A percentile compares a stretch with the other conserved stretches of the same genome.
Conservation (phyloP, 2,329 filamentous ascomycete genomes). For the Phoma herbarum region DNA sequence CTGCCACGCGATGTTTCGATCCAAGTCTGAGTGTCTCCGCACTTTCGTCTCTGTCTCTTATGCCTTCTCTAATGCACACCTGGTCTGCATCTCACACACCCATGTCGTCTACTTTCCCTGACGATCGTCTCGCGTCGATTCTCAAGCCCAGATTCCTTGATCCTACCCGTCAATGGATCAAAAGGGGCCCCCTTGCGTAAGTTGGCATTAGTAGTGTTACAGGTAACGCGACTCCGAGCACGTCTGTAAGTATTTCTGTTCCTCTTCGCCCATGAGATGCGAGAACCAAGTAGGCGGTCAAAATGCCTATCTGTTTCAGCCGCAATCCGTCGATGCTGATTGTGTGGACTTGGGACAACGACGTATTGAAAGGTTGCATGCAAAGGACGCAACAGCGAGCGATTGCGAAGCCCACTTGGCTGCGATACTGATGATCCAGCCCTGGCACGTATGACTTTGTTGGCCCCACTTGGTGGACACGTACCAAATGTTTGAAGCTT, state of each 20-base stretch:
- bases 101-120: not conserved
- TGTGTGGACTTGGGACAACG: not conserved
- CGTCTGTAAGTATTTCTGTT: not conserved
- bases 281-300: not conserved
- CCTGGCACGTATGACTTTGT: not conserved
- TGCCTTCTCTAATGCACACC: not conserved
- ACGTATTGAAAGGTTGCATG: not conserved
- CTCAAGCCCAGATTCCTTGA: conserved; percentile 2
- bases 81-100: conserved; percentile 2
- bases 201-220: not conserved
- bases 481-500: not conserved
- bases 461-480: not conserved
- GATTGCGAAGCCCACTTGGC: not conserved
- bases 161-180: conserved; percentile 1
- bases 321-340: conserved; percentile 4
- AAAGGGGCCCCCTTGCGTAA: conserved; percentile 15
- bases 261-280: not conserved
- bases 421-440: not conserved
- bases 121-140: conserved; percentile 9
- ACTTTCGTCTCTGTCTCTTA: not conserved
- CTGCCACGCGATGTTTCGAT: conserved; percentile 4
- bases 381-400: not conserved
- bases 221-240: not conserved
- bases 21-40: not conserved
- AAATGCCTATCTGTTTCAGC: conserved; percentile 1